These are phyloP conservation scores for Penicillium crystallinum DNA, from an alignment of 495 filamentous ascomycete genomes.

Conservation along the genomic window DNA sequence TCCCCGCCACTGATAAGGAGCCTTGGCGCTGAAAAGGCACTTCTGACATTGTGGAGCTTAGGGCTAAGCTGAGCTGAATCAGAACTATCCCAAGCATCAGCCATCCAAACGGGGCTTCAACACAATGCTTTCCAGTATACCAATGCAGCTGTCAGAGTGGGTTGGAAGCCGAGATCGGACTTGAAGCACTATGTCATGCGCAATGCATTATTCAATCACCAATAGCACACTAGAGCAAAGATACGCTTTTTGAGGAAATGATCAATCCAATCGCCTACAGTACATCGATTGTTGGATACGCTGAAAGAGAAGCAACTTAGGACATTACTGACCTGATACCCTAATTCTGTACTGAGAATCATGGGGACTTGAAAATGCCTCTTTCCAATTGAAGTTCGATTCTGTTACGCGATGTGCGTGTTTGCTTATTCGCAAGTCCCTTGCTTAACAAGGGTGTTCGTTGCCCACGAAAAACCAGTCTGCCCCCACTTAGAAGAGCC, in stretches of 20 bases:
- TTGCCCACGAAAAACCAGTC: neutral
- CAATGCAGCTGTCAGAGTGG: neutral
- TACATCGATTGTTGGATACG: neutral
- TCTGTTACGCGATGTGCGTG: no score
- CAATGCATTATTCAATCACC: neutral
- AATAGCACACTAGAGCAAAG: neutral
- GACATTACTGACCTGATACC: neutral
- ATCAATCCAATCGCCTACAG: neutral
- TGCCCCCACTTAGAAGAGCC: neutral
- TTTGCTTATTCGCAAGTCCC: neutral
- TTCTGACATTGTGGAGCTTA: constrained; percentile 2
- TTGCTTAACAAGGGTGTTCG: neutral
- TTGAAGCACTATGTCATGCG: neutral
- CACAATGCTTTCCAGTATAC: neutral
- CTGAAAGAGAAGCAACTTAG: neutral
- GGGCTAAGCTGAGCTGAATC: no score
- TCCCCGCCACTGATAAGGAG: constrained; percentile 1
- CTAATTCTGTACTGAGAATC: neutral
- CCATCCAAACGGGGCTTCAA: no score
- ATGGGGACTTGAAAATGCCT: no score
- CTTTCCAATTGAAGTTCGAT: no score
- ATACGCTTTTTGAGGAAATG: neutral
- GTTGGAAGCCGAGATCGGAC: neutral
- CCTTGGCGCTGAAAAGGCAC: neutral
- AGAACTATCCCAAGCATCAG: no score